Evolutionary conservation across 176 grass and related monocot genomes (phyloP).

Genomic region (Oryza brachyantha): DNA sequence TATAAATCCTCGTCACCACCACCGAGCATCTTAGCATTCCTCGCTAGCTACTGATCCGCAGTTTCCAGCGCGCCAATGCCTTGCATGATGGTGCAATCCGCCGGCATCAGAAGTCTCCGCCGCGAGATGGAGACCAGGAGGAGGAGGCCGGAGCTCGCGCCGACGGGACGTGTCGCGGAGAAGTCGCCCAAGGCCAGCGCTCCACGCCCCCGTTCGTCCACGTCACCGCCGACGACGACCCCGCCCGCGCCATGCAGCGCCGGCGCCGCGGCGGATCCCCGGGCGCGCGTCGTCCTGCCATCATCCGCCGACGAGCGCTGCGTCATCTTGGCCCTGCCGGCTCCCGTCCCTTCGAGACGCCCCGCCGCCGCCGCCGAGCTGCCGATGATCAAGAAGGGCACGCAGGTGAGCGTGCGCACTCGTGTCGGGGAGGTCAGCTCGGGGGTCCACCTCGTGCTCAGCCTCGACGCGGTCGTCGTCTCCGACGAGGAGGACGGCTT

Average conservation of each 20-base stretch:
- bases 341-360: too few relatives aligned
- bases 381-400: background rate
- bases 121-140: background rate
- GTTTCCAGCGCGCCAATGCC: background rate
- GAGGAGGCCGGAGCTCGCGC: background rate
- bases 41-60: too few relatives aligned
- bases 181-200: background rate
- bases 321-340: too few relatives aligned
- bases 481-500: background rate
- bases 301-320: too few relatives aligned
- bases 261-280: too few relatives aligned
- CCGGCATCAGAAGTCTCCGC: background rate
- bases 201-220: background rate
- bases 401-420: background rate
- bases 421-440: background rate
- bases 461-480: background rate
- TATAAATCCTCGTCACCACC: too few relatives aligned
- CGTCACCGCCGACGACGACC: too few relatives aligned
- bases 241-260: too few relatives aligned
- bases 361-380: too few relatives aligned
- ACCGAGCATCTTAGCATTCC: too few relatives aligned
- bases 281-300: too few relatives aligned
- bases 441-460: background rate
- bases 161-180: background rate
- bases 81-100: background rate